Evolutionary conservation across 768 basidiomycete genomes (phyloP), one percentile per base, ranked within the genome.

Genomic region (Agaricus blazei): DNA sequence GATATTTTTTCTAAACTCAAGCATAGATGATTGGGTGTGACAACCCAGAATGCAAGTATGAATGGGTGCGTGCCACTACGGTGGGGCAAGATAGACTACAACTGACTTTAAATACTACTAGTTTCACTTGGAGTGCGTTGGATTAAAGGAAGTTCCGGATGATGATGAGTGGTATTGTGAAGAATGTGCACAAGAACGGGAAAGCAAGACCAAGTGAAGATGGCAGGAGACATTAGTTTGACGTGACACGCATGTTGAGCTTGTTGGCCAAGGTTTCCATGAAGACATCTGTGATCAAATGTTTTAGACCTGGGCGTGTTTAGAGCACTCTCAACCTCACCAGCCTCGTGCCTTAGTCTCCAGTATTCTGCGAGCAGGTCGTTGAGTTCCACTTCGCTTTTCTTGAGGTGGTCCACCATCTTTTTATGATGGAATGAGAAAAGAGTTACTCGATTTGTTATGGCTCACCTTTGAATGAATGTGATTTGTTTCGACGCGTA

Each of bases 181-280:
- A 36, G 81, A 84, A 53, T 92, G 89, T 59, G 74, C 68, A 56
- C 54, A 49, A 27, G 48, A 48, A 37, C 40, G 47, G 41, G 54
- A 56, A 56, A 41, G 34, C 15, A 56, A 36, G 37, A 27, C 68
- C 67, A 65, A 68, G 65, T 68, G 74, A 61, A 70, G 65, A 59
- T 62, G 68, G 45, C 43, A 38, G 34, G 34, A 40, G 23, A 54
- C 23, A 44, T 67, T 55, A 68, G 50, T 66, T 66, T 6, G 65
- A 56, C 14, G 63, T 63, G 12, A 71, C 65, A 37, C 65, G 72
- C 78, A 89, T 76, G 51, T 87, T 88, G 43, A 93, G 74, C 62
- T 89, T 88, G 68, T 88, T 88, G 3, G 89, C 87, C 27, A 92
- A 72, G 0, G 86, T 90, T 67, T 90, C 90, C 90, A 92, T 91